Evolutionary conservation across 73 alveolate species (phyloP), one percentile per base, ranked within the genome.

Genomic region (Paramecium caudatum): DNA sequence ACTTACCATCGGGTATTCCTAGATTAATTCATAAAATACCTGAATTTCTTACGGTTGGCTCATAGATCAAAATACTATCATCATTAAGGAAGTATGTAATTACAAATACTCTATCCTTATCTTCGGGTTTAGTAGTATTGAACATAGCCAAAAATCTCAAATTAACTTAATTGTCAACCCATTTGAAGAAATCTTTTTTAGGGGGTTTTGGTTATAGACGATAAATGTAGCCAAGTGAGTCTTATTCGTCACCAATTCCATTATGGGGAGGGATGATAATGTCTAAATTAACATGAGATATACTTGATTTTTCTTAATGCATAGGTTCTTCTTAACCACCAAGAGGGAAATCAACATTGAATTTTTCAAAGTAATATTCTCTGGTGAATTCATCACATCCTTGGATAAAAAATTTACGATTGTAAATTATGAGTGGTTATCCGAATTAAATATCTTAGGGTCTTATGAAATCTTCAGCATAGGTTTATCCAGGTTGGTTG

Each of bases 171-270:
- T 96, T 97, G 91, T 97, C 98, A 74, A 96, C 97, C 93, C 96
- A 97, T 93, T 97, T 97, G 94, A 96, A 94, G 96, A 95, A 97
- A 91, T 97, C 98, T 81, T 96, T 92, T 82, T 94, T 94, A 6
- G 99, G 98, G 45, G 97, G 94, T 74, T 95, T 87, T 30, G 98
- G 98, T 37, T 91, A 43, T 82, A 96, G 91, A 55, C 97, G 90
- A 62, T 88, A 94, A 25, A 96, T 96, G 70, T 97, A 95, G 21
- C 98, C 98, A 46, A 97, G 92, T 16, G 99, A 94, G 90, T 97
- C 99, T 82, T 95, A 96, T 95, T 97, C 99, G 82, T 94, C 95
- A 36, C 99, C 99, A 68, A 94, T 93, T 21, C 99, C 99, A 80
- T 97, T 97, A 81, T 97, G 97, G 36, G 99, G 99, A 9, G 99